Evolutionary conservation across 768 basidiomycete species (phyloP).

Genomic region (Nevesoporus exiguus): DNA sequence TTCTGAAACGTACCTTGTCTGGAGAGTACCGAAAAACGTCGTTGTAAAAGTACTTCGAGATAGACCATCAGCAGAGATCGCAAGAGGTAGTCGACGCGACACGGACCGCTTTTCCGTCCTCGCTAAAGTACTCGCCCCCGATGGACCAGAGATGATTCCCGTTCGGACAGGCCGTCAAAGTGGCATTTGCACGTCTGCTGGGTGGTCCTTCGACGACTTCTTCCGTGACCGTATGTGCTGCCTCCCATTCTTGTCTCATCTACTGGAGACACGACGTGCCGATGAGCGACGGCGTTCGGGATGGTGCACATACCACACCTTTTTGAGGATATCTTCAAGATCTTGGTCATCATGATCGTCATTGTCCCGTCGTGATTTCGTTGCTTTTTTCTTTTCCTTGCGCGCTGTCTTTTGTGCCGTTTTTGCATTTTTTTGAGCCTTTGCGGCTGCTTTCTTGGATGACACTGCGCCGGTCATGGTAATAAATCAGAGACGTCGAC

Average conservation of each 20-base stretch:
- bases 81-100: fast-evolving
- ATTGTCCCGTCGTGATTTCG: constrained; percentile 35
- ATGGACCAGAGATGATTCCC: constrained; percentile 83
- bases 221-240: constrained; percentile 77
- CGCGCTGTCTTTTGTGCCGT: constrained; percentile 63
- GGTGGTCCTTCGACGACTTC: constrained; percentile 83
- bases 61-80: background rate
- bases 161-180: constrained; percentile 73
- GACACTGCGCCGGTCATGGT: background rate
- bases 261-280: constrained; percentile 37
- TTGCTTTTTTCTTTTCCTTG: constrained; percentile 62
- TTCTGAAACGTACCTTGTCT: constrained; percentile 52
- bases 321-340: constrained; percentile 79
- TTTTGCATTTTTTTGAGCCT: constrained; percentile 66
- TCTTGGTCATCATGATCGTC: constrained; percentile 70
- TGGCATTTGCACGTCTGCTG: constrained; percentile 78
- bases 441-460: constrained; percentile 45
- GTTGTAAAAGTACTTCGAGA: constrained; percentile 72
- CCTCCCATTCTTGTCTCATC: constrained; percentile 83
- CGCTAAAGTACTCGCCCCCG: constrained; percentile 84
- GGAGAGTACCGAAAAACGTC: constrained; percentile 86
- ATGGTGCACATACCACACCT: constrained; percentile 38
- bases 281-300: background rate
- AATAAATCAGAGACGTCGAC: background rate
- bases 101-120: constrained; percentile 75